These are phyloP conservation scores for Claviceps pazoutovae DNA, from an alignment of 2,329 filamentous ascomycete genomes.

Conservation along the genomic window DNA sequence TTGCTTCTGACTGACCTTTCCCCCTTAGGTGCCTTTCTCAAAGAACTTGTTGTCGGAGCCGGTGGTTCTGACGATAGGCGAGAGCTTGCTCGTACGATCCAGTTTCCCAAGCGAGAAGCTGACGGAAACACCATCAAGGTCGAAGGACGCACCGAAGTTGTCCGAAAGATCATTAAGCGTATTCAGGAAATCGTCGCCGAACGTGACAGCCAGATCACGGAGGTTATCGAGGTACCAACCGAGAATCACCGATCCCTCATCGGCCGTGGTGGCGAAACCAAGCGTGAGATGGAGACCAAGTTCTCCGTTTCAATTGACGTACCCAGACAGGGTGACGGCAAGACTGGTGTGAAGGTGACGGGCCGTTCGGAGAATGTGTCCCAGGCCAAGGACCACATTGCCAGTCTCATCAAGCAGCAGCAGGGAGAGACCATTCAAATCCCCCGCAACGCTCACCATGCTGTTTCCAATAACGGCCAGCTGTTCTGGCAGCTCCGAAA, in stretches of 20 bases:
- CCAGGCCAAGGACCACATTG: constrained; percentile 76
- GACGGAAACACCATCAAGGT: constrained; percentile 75
- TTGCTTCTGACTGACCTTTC: constrained; percentile 3
- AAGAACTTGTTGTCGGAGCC: constrained; percentile 72
- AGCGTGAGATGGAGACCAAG: constrained; percentile 71
- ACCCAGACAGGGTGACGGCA: constrained; percentile 72
- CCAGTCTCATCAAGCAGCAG: constrained; percentile 65
- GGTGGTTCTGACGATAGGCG: constrained; percentile 81
- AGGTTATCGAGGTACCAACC: constrained; percentile 66
- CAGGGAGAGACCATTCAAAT: constrained; percentile 79
- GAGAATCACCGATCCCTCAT: constrained; percentile 88
- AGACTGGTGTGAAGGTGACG: constrained; percentile 74
- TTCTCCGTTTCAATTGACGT: constrained; percentile 84
- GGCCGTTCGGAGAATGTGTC: constrained; percentile 68
- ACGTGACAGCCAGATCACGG: constrained; percentile 68
- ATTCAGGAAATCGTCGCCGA: constrained; percentile 74
- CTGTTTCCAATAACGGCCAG: constrained; percentile 74
- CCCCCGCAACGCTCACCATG: constrained; percentile 70
- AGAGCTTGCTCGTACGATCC: constrained; percentile 75
- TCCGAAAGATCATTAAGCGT: constrained; percentile 74
- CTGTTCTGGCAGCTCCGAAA: constrained; percentile 85
- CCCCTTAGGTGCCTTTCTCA: constrained; percentile 61
- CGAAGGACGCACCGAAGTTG: constrained; percentile 70
- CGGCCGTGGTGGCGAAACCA: constrained; percentile 77
- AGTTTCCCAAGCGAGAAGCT: constrained; percentile 82